Conservation (phyloP, 495 filamentous ascomycete species). For the Aspergillus ostianus region DNA sequence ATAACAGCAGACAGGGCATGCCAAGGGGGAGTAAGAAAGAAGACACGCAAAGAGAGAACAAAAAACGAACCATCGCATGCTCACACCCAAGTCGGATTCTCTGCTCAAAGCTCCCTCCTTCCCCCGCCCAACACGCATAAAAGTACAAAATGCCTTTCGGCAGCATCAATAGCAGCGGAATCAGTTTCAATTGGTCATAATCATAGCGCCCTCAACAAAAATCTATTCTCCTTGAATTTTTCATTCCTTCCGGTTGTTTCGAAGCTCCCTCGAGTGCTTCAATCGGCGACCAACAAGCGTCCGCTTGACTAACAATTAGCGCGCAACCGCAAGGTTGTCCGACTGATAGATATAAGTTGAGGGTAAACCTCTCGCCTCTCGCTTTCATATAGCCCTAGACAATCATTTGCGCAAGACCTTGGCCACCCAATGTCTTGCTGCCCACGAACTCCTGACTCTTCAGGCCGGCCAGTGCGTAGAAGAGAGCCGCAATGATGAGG, state of each 20-base stretch:
- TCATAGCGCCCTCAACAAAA: conserved; percentile 19
- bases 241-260: not conserved
- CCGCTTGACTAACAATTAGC: not conserved
- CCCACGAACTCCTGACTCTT: conserved; percentile 93
- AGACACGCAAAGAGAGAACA: conserved; percentile 10
- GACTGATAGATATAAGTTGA: not conserved
- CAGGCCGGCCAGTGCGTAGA: conserved; percentile 80
- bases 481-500: conserved; percentile 70
- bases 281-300: not conserved
- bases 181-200: conserved; percentile 21
- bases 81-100: not conserved
- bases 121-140: conserved; percentile 5
- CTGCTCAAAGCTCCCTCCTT: conserved; percentile 6
- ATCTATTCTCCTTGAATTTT: conserved; percentile 5
- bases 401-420: conserved; percentile 97
- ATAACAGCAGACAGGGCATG: conserved; percentile 2
- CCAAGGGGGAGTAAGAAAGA: conserved; percentile 2
- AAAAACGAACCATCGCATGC: conserved; percentile 12
- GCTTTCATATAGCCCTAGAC: conserved; percentile 49
- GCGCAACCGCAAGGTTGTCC: not conserved
- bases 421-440: conserved; percentile 95
- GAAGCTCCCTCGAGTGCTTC: not conserved
- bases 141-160: conserved; percentile 23
- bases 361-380: not conserved
- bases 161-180: conserved; percentile 17